These are phyloP conservation scores for Triticum timopheevii DNA, from an alignment of 176 grass and related monocot genomes.

Conservation along the genomic window DNA sequence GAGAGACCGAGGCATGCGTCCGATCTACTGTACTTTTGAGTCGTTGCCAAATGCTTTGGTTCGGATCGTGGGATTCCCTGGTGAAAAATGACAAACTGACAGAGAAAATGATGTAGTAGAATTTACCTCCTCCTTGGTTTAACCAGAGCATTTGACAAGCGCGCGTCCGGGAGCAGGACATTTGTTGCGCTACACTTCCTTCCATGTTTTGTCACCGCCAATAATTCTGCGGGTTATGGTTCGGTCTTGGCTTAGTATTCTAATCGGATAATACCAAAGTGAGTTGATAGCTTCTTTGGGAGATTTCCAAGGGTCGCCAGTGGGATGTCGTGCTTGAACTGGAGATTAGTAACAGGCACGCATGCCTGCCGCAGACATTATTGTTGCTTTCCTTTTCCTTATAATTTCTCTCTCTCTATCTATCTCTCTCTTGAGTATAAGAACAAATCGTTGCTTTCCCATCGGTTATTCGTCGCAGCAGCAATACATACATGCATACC, in stretches of 20 bases:
- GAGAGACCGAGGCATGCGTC: conserved; percentile 29
- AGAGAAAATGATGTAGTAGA: not conserved
- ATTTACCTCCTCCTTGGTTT: not conserved
- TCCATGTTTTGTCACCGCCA: not conserved
- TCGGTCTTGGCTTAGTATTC: not conserved
- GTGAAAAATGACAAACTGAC: not conserved
- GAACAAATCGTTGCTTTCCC: conserved; percentile 36
- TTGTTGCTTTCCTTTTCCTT: conserved; percentile 21
- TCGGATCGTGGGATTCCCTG: not conserved
- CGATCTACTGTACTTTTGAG: conserved; percentile 17
- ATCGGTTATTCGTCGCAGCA: conserved; percentile 22
- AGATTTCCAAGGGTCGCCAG: conserved; percentile 5
- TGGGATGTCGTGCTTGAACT: conserved; percentile 38
- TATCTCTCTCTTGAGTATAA: not conserved
- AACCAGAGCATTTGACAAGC: not conserved
- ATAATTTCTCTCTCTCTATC: not conserved
- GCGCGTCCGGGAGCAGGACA: not conserved
- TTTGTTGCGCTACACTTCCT: conserved; percentile 4
- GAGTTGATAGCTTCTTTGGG: not conserved
- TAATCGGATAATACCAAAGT: conserved; percentile 8
- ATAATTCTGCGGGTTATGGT: conserved; percentile 22
- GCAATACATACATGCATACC: conserved; percentile 16
- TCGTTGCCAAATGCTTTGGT: conserved; percentile 30
- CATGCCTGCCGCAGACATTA: conserved; percentile 15
- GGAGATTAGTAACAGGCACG: conserved; percentile 35